These are phyloP conservation scores for Heliocybe sulcata DNA, from an alignment of 1,284 basidiomycete genomes.

Conservation along the genomic window DNA sequence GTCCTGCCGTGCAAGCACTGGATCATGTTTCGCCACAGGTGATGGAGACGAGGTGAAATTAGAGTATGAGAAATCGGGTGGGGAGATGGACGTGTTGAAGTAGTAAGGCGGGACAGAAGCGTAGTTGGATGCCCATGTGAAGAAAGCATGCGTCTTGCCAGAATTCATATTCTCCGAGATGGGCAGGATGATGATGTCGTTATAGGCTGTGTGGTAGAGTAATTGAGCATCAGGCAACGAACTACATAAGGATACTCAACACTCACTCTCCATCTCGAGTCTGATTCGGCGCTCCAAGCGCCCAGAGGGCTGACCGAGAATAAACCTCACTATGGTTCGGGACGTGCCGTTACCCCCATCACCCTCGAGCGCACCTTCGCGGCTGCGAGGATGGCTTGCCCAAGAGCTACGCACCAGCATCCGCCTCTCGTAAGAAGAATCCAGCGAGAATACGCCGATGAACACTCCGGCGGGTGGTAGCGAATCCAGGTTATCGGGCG, in stretches of 20 bases:
- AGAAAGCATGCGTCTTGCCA: slow-evolving; percentile 83
- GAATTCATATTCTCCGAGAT: slow-evolving; percentile 88
- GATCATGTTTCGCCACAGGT: slow-evolving; percentile 60
- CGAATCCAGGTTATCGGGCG: slow-evolving; percentile 59
- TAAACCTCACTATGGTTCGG: slow-evolving; percentile 85
- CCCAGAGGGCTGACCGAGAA: slow-evolving; percentile 81
- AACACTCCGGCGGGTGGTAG: slow-evolving; percentile 88
- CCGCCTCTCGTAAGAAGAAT: slow-evolving; percentile 79
- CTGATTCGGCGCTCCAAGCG: slow-evolving; percentile 77
- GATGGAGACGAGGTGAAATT: slow-evolving; percentile 46
- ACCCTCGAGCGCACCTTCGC: slow-evolving; percentile 61
- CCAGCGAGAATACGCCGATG: slow-evolving; percentile 89
- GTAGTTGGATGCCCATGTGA: slow-evolving; percentile 85
- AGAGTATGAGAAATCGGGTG: slow-evolving; percentile 52
- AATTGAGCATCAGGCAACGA: background rate
- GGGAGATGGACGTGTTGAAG: slow-evolving; percentile 33
- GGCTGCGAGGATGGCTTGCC: slow-evolving; percentile 76
- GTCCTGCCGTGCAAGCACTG: slow-evolving; percentile 16
- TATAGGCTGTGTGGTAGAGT: slow-evolving; percentile 52
- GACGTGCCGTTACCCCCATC: slow-evolving; percentile 76
- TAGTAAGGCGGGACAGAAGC: slow-evolving; percentile 86
- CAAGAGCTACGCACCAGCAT: slow-evolving; percentile 90
- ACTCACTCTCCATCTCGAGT: slow-evolving; percentile 89
- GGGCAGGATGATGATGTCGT: slow-evolving; percentile 84
- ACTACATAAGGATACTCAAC: slow-evolving; percentile 1